Conservation (phyloP, 352 stramenopile species). For the Globisporangium sylvaticum region DNA sequence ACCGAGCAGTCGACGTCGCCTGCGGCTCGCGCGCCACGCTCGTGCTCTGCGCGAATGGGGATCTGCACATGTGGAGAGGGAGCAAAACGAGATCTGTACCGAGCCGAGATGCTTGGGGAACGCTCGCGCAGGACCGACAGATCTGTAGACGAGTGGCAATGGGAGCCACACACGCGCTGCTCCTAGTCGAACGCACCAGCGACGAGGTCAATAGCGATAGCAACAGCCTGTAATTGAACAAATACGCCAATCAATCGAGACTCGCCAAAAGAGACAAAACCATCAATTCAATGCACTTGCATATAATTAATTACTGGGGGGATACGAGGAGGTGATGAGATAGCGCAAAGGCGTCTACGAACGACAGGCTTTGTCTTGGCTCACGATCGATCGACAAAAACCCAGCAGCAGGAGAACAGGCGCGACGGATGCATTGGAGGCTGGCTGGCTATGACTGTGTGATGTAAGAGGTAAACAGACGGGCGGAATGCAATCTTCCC, state of each 20-base stretch:
- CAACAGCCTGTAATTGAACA: neutral
- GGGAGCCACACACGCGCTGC: conserved; percentile 26
- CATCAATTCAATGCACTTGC: conserved; percentile 12
- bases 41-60: conserved; percentile 34
- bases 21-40: conserved; percentile 57
- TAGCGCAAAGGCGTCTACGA: conserved; percentile 3
- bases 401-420: conserved; percentile 9
- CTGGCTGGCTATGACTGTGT: neutral
- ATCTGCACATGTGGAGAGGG: conserved; percentile 53
- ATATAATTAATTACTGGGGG: conserved; percentile 16
- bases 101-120: neutral
- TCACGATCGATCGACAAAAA: conserved; percentile 13
- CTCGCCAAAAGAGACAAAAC: neutral
- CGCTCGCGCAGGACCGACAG: conserved; percentile 7
- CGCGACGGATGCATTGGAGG: neutral
- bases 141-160: conserved; percentile 14
- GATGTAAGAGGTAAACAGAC: neutral
- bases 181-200: conserved; percentile 19
- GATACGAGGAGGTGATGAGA: neutral
- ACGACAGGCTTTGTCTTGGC: conserved; percentile 4
- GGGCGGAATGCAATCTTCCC: neutral
- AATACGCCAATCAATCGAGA: neutral
- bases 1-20: conserved; percentile 30
- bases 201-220: neutral
- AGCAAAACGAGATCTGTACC: neutral